A percentile compares a stretch with the other conserved stretches of the same genome.
phyloP scores from a whole-genome alignment of 768 basidiomycete species.

The Termitomyces sp. region DNA sequence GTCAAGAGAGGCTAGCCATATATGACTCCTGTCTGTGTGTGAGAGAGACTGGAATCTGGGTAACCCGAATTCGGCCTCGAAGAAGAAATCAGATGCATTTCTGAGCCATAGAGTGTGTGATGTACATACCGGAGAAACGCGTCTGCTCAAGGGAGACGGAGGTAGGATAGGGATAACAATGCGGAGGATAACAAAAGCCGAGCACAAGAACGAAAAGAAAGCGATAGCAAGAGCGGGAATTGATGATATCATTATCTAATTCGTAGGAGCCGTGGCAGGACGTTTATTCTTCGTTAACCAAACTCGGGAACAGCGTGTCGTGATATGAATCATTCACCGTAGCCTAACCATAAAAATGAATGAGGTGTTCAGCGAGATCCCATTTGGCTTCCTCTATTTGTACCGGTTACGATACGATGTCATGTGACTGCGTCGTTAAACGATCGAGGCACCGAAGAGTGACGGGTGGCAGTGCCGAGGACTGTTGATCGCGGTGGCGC shows the following conservation, averaged over 20 bases:
- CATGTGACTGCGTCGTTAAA: not conserved
- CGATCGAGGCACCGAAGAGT: not conserved
- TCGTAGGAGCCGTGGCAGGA: not conserved
- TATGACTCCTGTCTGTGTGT: slow-evolving; percentile 60
- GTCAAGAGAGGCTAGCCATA: slow-evolving; percentile 70
- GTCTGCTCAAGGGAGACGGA: slow-evolving; percentile 66
- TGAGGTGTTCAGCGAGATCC: slow-evolving; percentile 4
- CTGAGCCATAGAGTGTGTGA: slow-evolving; percentile 18
- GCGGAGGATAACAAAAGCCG: slow-evolving; percentile 71
- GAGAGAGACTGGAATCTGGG: slow-evolving; percentile 65
- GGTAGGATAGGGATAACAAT: slow-evolving; percentile 72
- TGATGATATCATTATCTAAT: slow-evolving; percentile 55
- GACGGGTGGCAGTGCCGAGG: not conserved
- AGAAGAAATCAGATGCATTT: slow-evolving; percentile 16
- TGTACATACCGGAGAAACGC: slow-evolving; percentile 61
- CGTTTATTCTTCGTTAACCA: not conserved
- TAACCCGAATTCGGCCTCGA: slow-evolving; percentile 69
- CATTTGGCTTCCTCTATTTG: slow-evolving; percentile 31
- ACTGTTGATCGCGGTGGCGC: not conserved
- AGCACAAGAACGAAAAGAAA: slow-evolving; percentile 66
- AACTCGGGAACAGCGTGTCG: not conserved
- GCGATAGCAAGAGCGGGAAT: slow-evolving; percentile 60
- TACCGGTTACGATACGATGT: slow-evolving; percentile 3
- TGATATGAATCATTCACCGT: not conserved
- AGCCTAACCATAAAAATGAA: slow-evolving; percentile 17